Percentiles rank a stretch among this genome's conserved stretches.
Conservation (phyloP, 2,329 filamentous ascomycete species). For the Fusarium coicis region DNA sequence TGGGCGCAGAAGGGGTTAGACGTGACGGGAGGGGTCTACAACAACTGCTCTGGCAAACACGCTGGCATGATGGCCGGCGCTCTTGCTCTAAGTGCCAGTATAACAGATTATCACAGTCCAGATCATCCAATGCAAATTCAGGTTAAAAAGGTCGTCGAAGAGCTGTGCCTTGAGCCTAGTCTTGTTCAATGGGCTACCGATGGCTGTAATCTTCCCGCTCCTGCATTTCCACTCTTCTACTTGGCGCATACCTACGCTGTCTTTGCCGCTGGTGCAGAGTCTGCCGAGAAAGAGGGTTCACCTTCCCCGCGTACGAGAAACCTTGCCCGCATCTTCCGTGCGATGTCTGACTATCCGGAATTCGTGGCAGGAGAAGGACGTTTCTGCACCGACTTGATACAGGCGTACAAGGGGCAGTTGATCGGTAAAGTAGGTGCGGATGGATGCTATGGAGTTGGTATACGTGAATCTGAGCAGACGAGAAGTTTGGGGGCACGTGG, state of each 20-base stretch:
- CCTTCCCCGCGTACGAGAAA: not conserved
- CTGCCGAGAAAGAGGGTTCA: not conserved
- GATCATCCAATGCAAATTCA: not conserved
- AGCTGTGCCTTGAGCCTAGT: not conserved
- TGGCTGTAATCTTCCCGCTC: not conserved
- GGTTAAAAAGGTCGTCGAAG: not conserved
- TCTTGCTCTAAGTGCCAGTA: not conserved
- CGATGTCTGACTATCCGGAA: not conserved
- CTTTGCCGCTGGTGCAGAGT: not conserved
- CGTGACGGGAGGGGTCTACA: fast-evolving
- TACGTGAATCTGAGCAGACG: not conserved
- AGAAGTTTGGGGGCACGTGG: not conserved
- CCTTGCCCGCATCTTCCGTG: not conserved
- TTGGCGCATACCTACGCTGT: not conserved
- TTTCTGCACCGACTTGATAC: not conserved
- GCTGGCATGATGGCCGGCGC: not conserved
- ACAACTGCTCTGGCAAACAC: not conserved
- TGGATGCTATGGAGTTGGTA: not conserved
- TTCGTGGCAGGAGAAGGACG: not conserved
- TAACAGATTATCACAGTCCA: not conserved
- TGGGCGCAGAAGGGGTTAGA: not conserved
- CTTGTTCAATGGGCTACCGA: not conserved
- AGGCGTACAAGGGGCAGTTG: not conserved
- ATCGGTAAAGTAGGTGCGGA: not conserved
- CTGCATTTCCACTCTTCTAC: not conserved